These are phyloP conservation scores for Spathaspora gorwiae DNA, from an alignment of 805 yeast species.

Conservation along the genomic window DNA sequence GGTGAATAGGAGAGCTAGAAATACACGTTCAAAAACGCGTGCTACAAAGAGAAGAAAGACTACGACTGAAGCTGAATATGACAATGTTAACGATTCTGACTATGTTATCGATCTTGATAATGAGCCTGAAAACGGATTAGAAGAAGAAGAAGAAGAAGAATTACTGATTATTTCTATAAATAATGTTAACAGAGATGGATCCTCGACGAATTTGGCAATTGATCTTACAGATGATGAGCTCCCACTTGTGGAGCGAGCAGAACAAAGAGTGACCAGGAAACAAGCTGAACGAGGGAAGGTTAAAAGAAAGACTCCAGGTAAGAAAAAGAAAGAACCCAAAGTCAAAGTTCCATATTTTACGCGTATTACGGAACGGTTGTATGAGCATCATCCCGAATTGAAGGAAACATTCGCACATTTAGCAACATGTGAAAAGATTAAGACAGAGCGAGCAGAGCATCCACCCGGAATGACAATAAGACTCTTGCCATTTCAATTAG, in stretches of 20 bases:
- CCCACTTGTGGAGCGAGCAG: constrained; percentile 21
- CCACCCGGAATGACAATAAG: constrained; percentile 73
- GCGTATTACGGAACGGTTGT: constrained; percentile 63
- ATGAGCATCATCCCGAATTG: constrained; percentile 74
- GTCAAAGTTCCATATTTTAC: constrained; percentile 66
- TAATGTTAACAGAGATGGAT: constrained; percentile 16
- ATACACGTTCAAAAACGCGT: constrained; percentile 9
- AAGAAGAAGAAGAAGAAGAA: constrained; percentile 40
- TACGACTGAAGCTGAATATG: constrained; percentile 4
- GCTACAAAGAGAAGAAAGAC: constrained; percentile 4
- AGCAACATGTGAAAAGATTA: constrained; percentile 41
- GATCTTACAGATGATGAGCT: constrained; percentile 22
- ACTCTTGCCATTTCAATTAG: constrained; percentile 85
- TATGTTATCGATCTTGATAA: constrained; percentile 4
- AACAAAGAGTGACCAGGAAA: constrained; percentile 18
- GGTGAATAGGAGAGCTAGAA: constrained; percentile 7
- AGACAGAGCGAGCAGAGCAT: constrained; percentile 58
- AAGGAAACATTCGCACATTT: constrained; percentile 67
- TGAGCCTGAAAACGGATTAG: constrained; percentile 7
- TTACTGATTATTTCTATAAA: constrained; percentile 27
- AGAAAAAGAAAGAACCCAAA: constrained; percentile 38
- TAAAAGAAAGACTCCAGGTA: constrained; percentile 10
- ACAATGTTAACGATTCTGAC: constrained; percentile 11
- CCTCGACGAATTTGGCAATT: constrained; percentile 21
- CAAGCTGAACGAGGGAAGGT: constrained; percentile 9